phyloP scores from a whole-genome alignment of 140 eudicot genomes.

The Anethum foeniculum region DNA sequence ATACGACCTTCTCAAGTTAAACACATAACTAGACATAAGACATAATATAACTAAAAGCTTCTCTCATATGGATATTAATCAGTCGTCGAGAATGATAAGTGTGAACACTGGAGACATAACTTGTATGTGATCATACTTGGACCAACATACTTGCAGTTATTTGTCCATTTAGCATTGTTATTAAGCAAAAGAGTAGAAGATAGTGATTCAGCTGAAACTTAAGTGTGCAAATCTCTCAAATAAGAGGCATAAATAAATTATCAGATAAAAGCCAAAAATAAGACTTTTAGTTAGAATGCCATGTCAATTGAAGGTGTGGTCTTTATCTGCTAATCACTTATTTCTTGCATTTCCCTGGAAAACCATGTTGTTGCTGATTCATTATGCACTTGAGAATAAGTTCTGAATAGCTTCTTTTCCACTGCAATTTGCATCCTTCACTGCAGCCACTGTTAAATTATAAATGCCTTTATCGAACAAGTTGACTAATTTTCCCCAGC shows the following conservation, averaged over 20 bases:
- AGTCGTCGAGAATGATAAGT: neutral
- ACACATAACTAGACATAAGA: neutral
- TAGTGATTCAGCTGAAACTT: neutral
- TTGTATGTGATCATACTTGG: neutral
- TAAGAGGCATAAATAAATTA: neutral
- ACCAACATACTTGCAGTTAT: neutral
- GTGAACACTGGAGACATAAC: neutral
- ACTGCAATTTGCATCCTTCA: slow-evolving; percentile 3
- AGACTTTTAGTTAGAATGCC: neutral
- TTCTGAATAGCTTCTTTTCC: neutral
- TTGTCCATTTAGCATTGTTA: neutral
- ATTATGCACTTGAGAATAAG: neutral
- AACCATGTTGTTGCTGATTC: slow-evolving; percentile 3
- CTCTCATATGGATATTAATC: neutral
- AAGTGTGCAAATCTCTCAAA: neutral
- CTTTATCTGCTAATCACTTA: neutral
- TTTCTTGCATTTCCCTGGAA: neutral
- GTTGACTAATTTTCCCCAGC: neutral
- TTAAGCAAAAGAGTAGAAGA: neutral
- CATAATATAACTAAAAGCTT: neutral
- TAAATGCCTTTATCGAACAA: neutral
- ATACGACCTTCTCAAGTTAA: neutral
- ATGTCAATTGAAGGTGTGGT: neutral
- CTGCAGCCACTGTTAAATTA: slow-evolving; percentile 2
- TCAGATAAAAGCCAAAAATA: neutral